Evolutionary conservation across 148 eudicot genomes (phyloP), one percentile per base, ranked within the genome.

Genomic region (Arctostaphylos glauca): DNA sequence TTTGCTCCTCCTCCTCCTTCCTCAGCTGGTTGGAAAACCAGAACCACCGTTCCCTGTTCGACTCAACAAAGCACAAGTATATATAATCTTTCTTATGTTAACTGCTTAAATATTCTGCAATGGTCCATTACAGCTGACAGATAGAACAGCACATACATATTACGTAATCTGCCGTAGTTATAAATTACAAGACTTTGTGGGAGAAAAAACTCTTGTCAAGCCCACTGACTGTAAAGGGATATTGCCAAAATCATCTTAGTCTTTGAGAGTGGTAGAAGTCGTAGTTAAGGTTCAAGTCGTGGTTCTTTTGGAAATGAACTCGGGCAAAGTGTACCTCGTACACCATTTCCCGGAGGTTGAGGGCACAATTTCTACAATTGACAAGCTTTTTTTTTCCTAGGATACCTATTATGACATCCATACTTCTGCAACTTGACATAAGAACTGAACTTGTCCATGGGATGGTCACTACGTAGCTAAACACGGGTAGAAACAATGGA

Each of bases 21-120:
- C 84, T 94, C 98, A 6, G 89, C 98, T 85, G 98, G 95, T 87
- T 94, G 95, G 87, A 94, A 94, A 86, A 94, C 89, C 67, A 94
- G 89, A 77, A 93, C 88, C 7, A 92, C 89, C 8, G 98, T 94
- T 72, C 98, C 98, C 98, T 94, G 41, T 72, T 7, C 19, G 6
- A 79, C n/a, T 44, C 56, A 13, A 70, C 16, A 41, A 41, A 15
- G 41, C 41, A 62, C 7, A 7, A 62, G 46, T 41, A 31, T 2
- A 12, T 7, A 58, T 15, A 31, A 9, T 15, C 43, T 19, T 54
- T 54, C 16, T 38, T 31, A 38, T 77, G 13, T 55, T 6, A 77
- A 10, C 23, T 67, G 44, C 44, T 67, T 31, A 5, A 41, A 25
- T 60, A 67, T 67, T 67, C 44, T 9, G 2, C 15, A 67, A 67